Evolutionary conservation across 768 basidiomycete genomes (phyloP).

Genomic region (Termitomyces eurrhizus): DNA sequence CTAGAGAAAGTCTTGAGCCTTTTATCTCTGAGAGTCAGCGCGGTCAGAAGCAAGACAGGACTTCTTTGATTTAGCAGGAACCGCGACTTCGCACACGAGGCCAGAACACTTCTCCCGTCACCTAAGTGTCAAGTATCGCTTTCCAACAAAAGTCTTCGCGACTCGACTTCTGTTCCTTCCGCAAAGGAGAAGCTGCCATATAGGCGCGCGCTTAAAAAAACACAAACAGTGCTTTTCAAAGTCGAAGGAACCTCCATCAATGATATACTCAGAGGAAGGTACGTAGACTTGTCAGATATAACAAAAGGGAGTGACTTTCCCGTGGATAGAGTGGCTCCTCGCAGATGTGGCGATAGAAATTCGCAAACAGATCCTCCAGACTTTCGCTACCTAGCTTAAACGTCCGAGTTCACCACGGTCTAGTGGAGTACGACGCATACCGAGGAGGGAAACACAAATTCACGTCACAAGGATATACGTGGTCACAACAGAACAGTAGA

Average conservation of each 20-base stretch:
- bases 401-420: neutral
- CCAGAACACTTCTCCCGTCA: slow-evolving; percentile 14
- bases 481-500: neutral
- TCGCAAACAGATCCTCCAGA: slow-evolving; percentile 9
- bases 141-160: neutral
- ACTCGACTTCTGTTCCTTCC: neutral
- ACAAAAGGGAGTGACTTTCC: neutral
- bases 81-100: slow-evolving; percentile 12
- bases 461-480: slow-evolving; percentile 1
- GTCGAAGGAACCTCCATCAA: neutral
- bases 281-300: slow-evolving; percentile 1
- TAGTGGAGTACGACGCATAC: neutral
- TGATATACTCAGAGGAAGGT: neutral
- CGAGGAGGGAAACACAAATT: neutral
- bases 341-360: neutral
- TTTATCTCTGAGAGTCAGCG: slow-evolving; percentile 9
- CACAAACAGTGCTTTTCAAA: neutral
- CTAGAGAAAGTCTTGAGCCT: neutral
- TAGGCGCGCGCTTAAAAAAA: neutral
- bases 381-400: neutral
- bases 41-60: slow-evolving; percentile 6
- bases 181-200: neutral
- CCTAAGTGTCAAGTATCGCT: slow-evolving; percentile 1
- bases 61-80: slow-evolving; percentile 9
- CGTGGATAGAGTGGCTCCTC: neutral